These are phyloP conservation scores for Colletotrichum horii DNA, from an alignment of 2,329 filamentous ascomycete species.

Conservation along the genomic window DNA sequence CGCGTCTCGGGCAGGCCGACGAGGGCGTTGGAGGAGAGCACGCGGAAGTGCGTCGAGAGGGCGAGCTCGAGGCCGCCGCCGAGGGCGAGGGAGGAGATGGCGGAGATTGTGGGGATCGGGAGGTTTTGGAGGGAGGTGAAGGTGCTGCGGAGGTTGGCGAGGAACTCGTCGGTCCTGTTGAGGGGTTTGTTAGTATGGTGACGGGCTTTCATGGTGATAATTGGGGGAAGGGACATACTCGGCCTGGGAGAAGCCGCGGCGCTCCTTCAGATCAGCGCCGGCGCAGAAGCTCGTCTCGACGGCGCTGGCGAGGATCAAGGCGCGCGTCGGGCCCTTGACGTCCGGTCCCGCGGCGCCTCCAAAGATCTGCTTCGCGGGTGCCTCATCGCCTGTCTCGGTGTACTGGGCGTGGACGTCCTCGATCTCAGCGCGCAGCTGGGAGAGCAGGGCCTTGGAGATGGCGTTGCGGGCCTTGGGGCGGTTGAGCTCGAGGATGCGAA, in stretches of 20 bases:
- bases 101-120: slow-evolving; percentile 88
- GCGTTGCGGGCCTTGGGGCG: slow-evolving; percentile 87
- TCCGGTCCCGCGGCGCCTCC: slow-evolving; percentile 50
- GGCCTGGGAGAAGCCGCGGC: slow-evolving; percentile 74
- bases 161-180: slow-evolving; percentile 77
- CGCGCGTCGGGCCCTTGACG: slow-evolving; percentile 69
- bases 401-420: slow-evolving; percentile 72
- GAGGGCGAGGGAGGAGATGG: slow-evolving; percentile 83
- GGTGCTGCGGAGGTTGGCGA: slow-evolving; percentile 76
- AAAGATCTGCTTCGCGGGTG: slow-evolving; percentile 43
- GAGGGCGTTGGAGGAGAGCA: slow-evolving; percentile 78
- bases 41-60: slow-evolving; percentile 85
- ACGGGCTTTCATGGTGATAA: not conserved
- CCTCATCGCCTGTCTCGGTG: slow-evolving; percentile 54
- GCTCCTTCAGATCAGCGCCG: slow-evolving; percentile 92
- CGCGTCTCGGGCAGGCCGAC: slow-evolving; percentile 91
- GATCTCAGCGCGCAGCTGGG: slow-evolving; percentile 74
- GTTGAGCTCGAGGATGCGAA: slow-evolving; percentile 88
- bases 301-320: slow-evolving; percentile 82
- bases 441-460: slow-evolving; percentile 80
- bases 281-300: slow-evolving; percentile 91
- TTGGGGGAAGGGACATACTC: slow-evolving; percentile 62
- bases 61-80: slow-evolving; percentile 95
- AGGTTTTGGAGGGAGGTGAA: slow-evolving; percentile 76
- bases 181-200: not conserved